These are phyloP conservation scores for Trametes punicea DNA, from an alignment of 768 basidiomycete genomes.

Conservation along the genomic window DNA sequence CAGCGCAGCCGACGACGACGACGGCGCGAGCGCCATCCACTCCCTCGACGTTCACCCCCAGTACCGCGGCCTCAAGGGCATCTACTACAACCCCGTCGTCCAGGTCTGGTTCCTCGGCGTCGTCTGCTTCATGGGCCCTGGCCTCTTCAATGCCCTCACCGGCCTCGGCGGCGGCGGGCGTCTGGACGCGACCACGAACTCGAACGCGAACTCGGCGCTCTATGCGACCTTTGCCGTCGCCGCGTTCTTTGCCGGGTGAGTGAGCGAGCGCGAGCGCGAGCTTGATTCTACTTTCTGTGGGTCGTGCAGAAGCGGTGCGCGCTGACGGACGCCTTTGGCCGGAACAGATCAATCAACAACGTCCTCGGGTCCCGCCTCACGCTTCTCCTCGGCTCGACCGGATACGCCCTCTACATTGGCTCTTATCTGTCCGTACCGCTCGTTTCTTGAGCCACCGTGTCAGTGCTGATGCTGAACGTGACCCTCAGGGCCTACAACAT, in stretches of 20 bases:
- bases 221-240: slow-evolving; percentile 62
- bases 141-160: slow-evolving; percentile 76
- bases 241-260: slow-evolving; percentile 72
- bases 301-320: neutral
- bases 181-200: slow-evolving; percentile 58
- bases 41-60: slow-evolving; percentile 38
- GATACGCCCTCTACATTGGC: slow-evolving; percentile 75
- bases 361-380: slow-evolving; percentile 73
- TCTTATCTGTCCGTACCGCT: slow-evolving; percentile 57
- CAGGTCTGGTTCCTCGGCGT: slow-evolving; percentile 66
- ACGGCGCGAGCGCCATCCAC: slow-evolving; percentile 8
- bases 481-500: slow-evolving; percentile 61
- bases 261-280: neutral
- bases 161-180: slow-evolving; percentile 81
- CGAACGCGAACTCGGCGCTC: slow-evolving; percentile 67
- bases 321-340: slow-evolving; percentile 5
- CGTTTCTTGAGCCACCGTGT: neutral
- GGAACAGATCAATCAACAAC: slow-evolving; percentile 69
- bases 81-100: slow-evolving; percentile 57
- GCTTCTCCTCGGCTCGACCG: slow-evolving; percentile 67
- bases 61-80: slow-evolving; percentile 48
- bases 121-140: slow-evolving; percentile 57
- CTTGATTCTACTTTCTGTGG: neutral
- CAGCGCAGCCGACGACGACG: slow-evolving; percentile 3
- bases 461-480: neutral